Evolutionary conservation across 495 filamentous ascomycete species (phyloP).

Genomic region (Xylaria cubensis): DNA sequence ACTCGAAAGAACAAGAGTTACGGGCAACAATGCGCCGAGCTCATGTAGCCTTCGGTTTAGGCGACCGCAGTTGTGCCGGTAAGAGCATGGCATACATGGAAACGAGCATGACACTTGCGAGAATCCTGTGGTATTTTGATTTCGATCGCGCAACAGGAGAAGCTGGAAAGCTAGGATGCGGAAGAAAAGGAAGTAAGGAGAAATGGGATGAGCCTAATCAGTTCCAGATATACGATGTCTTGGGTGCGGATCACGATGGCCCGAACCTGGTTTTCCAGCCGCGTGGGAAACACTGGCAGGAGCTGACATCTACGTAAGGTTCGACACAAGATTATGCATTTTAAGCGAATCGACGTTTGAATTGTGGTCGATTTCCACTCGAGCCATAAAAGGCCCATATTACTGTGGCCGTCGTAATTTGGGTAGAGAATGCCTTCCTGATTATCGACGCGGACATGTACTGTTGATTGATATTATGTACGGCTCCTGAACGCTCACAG

Average conservation of each 20-base stretch:
- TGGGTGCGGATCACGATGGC: not conserved
- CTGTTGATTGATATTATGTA: too few relatives aligned
- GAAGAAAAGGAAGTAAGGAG: conserved; percentile 1
- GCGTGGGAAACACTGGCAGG: not conserved
- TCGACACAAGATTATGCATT: too few relatives aligned
- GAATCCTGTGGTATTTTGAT: conserved; percentile 43
- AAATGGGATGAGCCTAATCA: not conserved
- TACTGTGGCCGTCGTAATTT: too few relatives aligned
- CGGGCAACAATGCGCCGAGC: not conserved
- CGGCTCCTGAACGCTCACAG: too few relatives aligned
- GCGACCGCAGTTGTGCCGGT: conserved; percentile 45
- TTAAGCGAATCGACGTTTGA: too few relatives aligned
- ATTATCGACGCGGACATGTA: too few relatives aligned
- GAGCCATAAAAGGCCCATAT: too few relatives aligned
- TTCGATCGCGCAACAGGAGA: conserved; percentile 30
- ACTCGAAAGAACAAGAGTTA: not conserved
- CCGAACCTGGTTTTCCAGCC: not conserved
- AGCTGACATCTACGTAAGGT: not conserved
- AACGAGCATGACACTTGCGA: conserved; percentile 38
- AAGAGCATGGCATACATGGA: conserved; percentile 51
- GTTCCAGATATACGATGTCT: not conserved
- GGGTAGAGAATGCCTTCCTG: too few relatives aligned
- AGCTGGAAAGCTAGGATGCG: not conserved
- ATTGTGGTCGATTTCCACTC: too few relatives aligned
- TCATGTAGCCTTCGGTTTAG: not conserved